phyloP scores from a whole-genome alignment of 169 alveolate species.

The Eimeria maxima region DNA sequence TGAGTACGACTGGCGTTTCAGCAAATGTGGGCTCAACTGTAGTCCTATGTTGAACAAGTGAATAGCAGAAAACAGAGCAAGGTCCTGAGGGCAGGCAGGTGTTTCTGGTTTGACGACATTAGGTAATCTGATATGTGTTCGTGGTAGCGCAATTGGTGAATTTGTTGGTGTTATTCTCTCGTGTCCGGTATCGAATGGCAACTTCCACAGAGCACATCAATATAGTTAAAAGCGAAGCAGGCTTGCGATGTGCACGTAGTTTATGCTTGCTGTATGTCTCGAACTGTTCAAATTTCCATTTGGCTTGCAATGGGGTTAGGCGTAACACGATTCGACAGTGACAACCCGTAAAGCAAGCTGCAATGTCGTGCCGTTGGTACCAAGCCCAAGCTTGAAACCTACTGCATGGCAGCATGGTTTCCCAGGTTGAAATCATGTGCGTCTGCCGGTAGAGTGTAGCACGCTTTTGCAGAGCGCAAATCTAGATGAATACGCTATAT shows the following conservation, averaged over 20 bases:
- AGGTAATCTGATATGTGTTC: background rate
- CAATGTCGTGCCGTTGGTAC: background rate
- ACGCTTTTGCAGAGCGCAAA: too few relatives aligned
- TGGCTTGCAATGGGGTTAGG: too few relatives aligned
- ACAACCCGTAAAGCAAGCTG: too few relatives aligned
- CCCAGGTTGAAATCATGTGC: background rate
- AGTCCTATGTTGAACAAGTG: background rate
- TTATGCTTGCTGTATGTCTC: too few relatives aligned
- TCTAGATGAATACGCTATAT: too few relatives aligned
- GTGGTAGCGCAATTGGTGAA: background rate
- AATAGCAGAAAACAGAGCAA: background rate
- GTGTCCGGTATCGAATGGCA: background rate
- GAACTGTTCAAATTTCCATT: too few relatives aligned
- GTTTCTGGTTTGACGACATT: background rate
- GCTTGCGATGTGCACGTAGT: too few relatives aligned
- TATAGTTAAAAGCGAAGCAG: background rate
- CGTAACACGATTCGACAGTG: too few relatives aligned
- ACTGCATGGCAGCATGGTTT: background rate
- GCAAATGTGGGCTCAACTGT: background rate
- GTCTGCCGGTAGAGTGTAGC: background rate
- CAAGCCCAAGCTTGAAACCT: background rate
- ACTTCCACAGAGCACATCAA: background rate
- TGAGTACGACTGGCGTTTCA: too few relatives aligned
- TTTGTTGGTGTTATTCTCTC: background rate
- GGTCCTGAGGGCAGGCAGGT: background rate